Conservation (phyloP, 768 basidiomycete species). For the Mycena rosella region DNA sequence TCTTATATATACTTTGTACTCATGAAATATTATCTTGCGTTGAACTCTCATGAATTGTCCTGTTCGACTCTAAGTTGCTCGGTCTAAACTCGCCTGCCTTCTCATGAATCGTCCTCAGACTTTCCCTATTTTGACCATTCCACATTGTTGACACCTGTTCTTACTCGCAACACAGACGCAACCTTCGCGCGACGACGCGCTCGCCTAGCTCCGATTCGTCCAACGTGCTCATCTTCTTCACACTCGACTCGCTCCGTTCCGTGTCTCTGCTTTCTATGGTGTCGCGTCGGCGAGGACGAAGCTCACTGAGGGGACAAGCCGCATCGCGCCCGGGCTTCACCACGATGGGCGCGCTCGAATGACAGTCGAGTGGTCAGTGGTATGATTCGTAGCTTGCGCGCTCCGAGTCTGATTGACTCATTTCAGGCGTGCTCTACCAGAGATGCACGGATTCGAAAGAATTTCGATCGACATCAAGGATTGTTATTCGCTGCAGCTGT, state of each 20-base stretch:
- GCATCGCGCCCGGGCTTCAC: constrained; percentile 2
- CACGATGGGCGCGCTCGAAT: constrained; percentile 10
- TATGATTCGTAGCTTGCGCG: background rate
- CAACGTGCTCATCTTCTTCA: too few relatives aligned
- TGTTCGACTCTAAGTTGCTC: too few relatives aligned
- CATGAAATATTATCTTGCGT: too few relatives aligned
- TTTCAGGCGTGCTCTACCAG: constrained; percentile 18
- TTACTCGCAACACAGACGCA: too few relatives aligned
- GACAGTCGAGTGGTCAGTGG: constrained; percentile 15
- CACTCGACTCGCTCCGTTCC: background rate
- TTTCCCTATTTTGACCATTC: too few relatives aligned
- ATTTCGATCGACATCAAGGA: constrained; percentile 13
- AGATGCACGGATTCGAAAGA: constrained; percentile 15
- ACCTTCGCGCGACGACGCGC: too few relatives aligned
- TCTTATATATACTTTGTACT: too few relatives aligned
- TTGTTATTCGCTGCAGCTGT: constrained; percentile 23
- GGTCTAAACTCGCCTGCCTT: too few relatives aligned
- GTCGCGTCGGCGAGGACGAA: constrained; percentile 4
- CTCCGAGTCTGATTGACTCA: background rate
- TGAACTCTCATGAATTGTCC: too few relatives aligned
- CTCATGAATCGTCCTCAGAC: too few relatives aligned
- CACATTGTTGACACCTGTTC: too few relatives aligned
- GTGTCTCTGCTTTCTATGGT: background rate
- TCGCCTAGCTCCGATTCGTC: too few relatives aligned
- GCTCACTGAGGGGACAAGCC: constrained; percentile 11